Conservation (phyloP, 257 asterid genomes). For the Lavandula angustifolia region DNA sequence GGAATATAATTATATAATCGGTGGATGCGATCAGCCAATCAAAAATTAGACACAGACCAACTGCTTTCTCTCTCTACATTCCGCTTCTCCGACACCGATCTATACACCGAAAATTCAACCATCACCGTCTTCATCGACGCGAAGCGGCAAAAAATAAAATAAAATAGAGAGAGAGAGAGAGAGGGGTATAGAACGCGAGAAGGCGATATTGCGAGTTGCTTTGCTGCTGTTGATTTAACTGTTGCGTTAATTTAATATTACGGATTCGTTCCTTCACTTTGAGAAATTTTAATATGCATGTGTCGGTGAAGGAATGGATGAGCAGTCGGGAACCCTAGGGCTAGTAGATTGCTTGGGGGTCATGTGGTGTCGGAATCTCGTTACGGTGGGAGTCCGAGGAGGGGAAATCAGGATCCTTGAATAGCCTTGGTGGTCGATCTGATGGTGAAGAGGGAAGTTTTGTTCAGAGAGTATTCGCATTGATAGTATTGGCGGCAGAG, state of each 20-base stretch:
- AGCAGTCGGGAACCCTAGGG: constrained; percentile 37
- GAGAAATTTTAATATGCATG: constrained; percentile 19
- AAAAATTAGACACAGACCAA: constrained; percentile 26
- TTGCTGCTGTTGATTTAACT: constrained; percentile 26
- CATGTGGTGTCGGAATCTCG: constrained; percentile 29
- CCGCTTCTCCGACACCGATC: constrained; percentile 41
- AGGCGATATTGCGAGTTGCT: constrained; percentile 17
- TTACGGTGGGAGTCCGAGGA: constrained; percentile 38
- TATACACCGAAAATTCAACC: constrained; percentile 39
- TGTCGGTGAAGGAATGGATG: constrained; percentile 28
- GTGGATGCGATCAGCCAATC: constrained; percentile 38
- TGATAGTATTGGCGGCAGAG: constrained; percentile 29
- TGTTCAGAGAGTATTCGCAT: constrained; percentile 18
- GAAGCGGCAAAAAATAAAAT: constrained; percentile 26
- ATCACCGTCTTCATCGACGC: constrained; percentile 39
- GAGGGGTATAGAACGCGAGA: neutral
- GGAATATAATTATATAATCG: constrained; percentile 26
- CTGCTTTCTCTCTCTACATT: constrained; percentile 38
- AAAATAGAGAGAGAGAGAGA: neutral
- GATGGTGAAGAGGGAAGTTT: constrained; percentile 40
- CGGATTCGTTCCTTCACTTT: constrained; percentile 25
- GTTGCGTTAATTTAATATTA: constrained; percentile 22
- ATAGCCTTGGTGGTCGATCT: constrained; percentile 43
- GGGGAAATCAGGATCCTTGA: constrained; percentile 38
- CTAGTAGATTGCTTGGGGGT: constrained; percentile 32